A percentile compares a stretch with the other conserved stretches of the same genome.
Conservation (phyloP, 2,329 filamentous ascomycete species). For the Epicoccum nigrum region DNA sequence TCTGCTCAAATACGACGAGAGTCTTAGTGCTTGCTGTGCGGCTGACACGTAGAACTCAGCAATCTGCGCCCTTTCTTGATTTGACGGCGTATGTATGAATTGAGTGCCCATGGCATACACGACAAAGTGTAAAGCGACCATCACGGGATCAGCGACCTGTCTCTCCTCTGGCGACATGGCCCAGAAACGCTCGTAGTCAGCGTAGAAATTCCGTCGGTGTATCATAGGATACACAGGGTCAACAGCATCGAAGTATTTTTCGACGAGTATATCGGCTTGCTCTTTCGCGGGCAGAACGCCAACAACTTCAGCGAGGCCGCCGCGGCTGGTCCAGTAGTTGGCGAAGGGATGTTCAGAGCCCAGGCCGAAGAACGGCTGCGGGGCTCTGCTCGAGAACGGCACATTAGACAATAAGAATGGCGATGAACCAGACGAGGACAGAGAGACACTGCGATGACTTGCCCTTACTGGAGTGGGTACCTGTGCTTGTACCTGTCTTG, state of each 20-base stretch:
- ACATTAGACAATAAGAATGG: constrained; percentile 71
- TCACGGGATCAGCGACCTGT: constrained; percentile 67
- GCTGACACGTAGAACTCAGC: constrained; percentile 84
- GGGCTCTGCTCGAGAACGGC: constrained; percentile 71
- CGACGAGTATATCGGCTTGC: constrained; percentile 72
- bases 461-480: constrained; percentile 36
- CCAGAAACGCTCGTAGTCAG: constrained; percentile 82
- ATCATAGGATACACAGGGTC: constrained; percentile 84
- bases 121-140: constrained; percentile 75
- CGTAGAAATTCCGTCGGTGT: constrained; percentile 75
- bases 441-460: constrained; percentile 42
- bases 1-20: constrained; percentile 77
- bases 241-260: constrained; percentile 64
- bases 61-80: constrained; percentile 71
- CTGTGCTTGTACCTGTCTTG: constrained; percentile 25
- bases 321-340: constrained; percentile 84
- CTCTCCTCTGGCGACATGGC: constrained; percentile 64
- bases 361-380: constrained; percentile 81
- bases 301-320: constrained; percentile 76
- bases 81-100: constrained; percentile 66
- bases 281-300: constrained; percentile 76
- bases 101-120: constrained; percentile 81
- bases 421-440: constrained; percentile 51
- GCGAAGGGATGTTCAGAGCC: constrained; percentile 79
- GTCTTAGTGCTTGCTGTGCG: constrained; percentile 75